These are phyloP conservation scores for Paramecium tetraurelia DNA, from an alignment of 73 alveolate species.

Conservation along the genomic window DNA sequence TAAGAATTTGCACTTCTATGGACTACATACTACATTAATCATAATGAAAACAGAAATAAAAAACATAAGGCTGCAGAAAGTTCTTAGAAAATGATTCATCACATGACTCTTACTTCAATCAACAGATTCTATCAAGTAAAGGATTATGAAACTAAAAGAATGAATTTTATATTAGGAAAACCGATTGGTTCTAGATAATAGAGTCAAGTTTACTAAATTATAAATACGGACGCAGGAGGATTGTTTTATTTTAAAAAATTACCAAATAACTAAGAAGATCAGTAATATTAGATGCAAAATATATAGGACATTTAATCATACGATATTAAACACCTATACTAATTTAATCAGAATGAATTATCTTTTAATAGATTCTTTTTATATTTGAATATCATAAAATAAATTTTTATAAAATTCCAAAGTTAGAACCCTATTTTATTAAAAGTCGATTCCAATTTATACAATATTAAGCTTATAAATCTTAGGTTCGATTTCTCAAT, in stretches of 20 bases:
- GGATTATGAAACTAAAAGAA: not conserved
- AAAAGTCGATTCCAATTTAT: not conserved
- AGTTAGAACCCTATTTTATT: not conserved
- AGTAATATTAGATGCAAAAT: slow-evolving; percentile 8
- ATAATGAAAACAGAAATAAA: not conserved
- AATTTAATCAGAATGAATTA: not conserved
- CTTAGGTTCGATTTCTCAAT: not conserved
- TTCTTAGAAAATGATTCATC: not conserved
- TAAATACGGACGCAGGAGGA: not conserved
- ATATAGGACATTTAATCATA: too few relatives aligned
- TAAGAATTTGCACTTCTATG: not conserved
- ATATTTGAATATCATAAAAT: not conserved
- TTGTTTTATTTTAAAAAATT: not conserved
- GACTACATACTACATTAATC: not conserved
- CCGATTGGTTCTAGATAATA: not conserved
- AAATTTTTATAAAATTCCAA: too few relatives aligned
- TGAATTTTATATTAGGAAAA: not conserved
- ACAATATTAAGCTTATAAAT: not conserved
- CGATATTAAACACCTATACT: not conserved
- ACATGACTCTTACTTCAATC: not conserved
- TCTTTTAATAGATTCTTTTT: not conserved
- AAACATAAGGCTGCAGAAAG: not conserved
- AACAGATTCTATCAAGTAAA: not conserved
- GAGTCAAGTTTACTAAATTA: not conserved
- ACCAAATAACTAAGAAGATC: not conserved